Conservation (phyloP, 345 rosid species). For the Turritis glabra region DNA sequence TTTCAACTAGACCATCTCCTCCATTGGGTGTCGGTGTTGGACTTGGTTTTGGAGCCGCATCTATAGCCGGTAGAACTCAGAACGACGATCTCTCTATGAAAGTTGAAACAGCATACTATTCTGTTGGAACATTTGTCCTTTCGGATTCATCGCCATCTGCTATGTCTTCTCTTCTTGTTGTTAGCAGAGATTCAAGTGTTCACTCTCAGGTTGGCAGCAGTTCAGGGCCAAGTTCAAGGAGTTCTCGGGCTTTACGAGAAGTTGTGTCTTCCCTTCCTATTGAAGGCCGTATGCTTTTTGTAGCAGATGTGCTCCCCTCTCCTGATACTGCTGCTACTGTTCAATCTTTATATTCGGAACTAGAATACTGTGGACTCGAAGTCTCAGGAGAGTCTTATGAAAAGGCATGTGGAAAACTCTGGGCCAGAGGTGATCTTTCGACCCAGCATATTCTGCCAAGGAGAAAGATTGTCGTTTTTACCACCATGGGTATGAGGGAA, state of each 20-base stretch:
- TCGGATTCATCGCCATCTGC: constrained; percentile 92
- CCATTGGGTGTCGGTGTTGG: constrained; percentile 90
- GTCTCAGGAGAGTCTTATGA: constrained; percentile 72
- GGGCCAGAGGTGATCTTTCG: constrained; percentile 96
- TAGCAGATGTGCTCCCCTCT: constrained; percentile 80
- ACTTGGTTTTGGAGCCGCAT: constrained; percentile 77
- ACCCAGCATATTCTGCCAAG: constrained; percentile 91
- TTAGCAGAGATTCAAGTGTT: constrained; percentile 75
- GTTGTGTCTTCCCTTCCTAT: constrained; percentile 81
- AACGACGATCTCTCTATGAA: constrained; percentile 82
- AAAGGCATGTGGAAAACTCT: constrained; percentile 79
- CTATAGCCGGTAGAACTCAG: constrained; percentile 74
- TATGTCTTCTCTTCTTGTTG: constrained; percentile 85
- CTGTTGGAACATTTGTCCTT: constrained; percentile 87
- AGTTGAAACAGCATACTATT: constrained; percentile 83
- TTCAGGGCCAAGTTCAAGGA: constrained; percentile 67
- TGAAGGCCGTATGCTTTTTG: constrained; percentile 98
- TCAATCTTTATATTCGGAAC: constrained; percentile 79
- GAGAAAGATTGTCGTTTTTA: constrained; percentile 79
- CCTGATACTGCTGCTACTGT: constrained; percentile 82
- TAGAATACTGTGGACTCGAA: constrained; percentile 76
- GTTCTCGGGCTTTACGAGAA: constrained; percentile 85
- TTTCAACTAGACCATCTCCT: constrained; percentile 91
- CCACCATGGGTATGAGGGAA: constrained; percentile 99
- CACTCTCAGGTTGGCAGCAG: constrained; percentile 65